A percentile compares a stretch with the other conserved stretches of the same genome.
phyloP scores from a whole-genome alignment of 768 basidiomycete species.

The Piloderma croceum region DNA sequence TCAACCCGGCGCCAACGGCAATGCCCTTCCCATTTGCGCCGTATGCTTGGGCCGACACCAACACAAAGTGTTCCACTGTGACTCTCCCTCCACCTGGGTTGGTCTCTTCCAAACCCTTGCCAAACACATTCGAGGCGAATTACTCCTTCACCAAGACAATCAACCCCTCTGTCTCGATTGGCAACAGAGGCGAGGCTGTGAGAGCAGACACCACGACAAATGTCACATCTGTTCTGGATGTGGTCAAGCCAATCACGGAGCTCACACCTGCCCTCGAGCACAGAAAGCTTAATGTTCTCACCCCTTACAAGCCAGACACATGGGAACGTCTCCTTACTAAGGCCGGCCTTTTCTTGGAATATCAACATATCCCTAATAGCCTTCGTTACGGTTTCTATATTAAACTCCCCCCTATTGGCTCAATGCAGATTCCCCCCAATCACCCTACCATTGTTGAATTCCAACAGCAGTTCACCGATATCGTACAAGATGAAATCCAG shows the following conservation, averaged over 20 bases:
- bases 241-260: conserved; percentile 1
- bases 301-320: conserved; percentile 2
- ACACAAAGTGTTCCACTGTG: no score
- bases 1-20: no score
- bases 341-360: not conserved
- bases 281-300: conserved; percentile 3
- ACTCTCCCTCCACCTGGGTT: no score
- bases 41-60: no score
- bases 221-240: conserved; percentile 12
- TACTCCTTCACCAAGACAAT: no score
- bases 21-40: no score
- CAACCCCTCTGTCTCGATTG: no score
- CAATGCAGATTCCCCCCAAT: conserved; percentile 8
- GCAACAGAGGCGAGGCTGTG: conserved; percentile 12
- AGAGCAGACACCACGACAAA: not conserved
- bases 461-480: no score
- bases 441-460: no score
- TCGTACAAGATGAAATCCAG: conserved; percentile 11
- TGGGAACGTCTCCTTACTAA: not conserved
- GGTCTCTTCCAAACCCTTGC: no score
- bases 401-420: conserved; percentile 5
- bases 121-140: no score
- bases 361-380: not conserved
- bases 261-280: conserved; percentile 6
- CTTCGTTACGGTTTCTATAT: conserved; percentile 2